Evolutionary conservation across 129 eudicot genomes (phyloP), one percentile per base, ranked within the genome.

Genomic region (Glebionis coronaria): DNA sequence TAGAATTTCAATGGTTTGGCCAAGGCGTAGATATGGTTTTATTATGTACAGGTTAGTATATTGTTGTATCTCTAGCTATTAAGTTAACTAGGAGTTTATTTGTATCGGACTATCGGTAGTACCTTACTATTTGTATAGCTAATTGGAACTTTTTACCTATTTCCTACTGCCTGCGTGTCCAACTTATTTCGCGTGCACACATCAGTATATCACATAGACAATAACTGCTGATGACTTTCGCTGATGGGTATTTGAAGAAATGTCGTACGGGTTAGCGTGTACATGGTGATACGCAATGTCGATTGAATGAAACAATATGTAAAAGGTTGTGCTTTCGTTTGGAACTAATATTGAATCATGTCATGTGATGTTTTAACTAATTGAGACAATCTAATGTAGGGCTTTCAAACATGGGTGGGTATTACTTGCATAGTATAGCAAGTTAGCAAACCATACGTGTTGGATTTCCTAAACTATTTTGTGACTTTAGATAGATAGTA

Each of bases 31-130:
- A 55, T 54, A 65, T 45, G 61, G 13, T 56, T 65, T 9, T 15
- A 18, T 35, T 10, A 49, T 25, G 56, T 72, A 25, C 5, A 63
- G 27, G 15, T 63, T 54, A 53, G 64, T 40, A 44, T 49, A 49
- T 49, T 12, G 54, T 12, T 25, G 28, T n/a, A 53, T 51, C 61
- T 47, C 6, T 65, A 65, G 52, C 20, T 42, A 12, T 73, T 29
- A 29, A 18, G 27, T 47, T 52, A 50, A 49, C 44, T 58, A 16
- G 31, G 49, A 70, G 47, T 44, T 12, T 9, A 56, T 31, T 54
- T 54, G 56, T 73, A 42, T 29, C 19, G n/a, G n/a, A n/a, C n/a
- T n/a, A n/a, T n/a, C 18, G 54, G 47, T 64, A 53, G 77, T 62
- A 20, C 25, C 21, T 56, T n/a, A 40, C 27, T 35, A 73, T 54